Percentiles rank a stretch among this genome's conserved stretches.
These are phyloP conservation scores for Nakazawaea wickerhamii DNA, from an alignment of 805 yeast genomes.

Conservation along the genomic window DNA sequence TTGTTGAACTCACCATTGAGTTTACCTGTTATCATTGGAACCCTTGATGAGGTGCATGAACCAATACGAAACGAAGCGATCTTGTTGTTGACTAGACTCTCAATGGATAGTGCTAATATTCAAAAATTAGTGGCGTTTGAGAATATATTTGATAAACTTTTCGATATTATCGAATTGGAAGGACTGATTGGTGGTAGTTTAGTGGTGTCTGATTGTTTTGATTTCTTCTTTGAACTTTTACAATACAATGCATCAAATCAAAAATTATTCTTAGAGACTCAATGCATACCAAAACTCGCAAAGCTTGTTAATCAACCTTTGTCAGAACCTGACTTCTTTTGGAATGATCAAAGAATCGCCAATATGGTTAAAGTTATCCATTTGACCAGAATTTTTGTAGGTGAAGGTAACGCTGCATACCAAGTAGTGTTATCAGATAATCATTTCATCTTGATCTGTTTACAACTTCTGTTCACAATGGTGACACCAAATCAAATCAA, in stretches of 20 bases:
- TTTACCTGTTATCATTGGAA: conserved; percentile 62
- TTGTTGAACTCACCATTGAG: conserved; percentile 74
- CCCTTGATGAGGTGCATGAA: conserved; percentile 63
- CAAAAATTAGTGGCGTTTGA: conserved; percentile 95
- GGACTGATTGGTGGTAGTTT: conserved; percentile 87
- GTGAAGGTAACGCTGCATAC: conserved; percentile 63
- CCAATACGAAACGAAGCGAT: conserved; percentile 88
- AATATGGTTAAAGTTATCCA: conserved; percentile 67
- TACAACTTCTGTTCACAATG: conserved; percentile 67
- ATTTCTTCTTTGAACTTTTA: conserved; percentile 65
- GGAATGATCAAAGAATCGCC: conserved; percentile 72
- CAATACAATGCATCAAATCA: conserved; percentile 88
- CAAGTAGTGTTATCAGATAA: conserved; percentile 58
- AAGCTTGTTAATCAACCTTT: conserved; percentile 58
- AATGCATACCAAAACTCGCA: conserved; percentile 63
- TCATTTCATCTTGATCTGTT: conserved; percentile 58
- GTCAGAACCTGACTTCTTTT: conserved; percentile 37
- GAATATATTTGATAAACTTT: conserved; percentile 78
- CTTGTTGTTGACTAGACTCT: conserved; percentile 75
- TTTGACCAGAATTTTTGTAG: conserved; percentile 66
- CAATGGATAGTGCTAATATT: conserved; percentile 73
- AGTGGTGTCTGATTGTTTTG: conserved; percentile 86
- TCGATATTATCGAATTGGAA: conserved; percentile 75
- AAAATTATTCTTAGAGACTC: conserved; percentile 79
- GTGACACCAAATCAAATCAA: conserved; percentile 62